Percentiles rank a stretch among this genome's conserved stretches.
Evolutionary conservation across 306 rosid species (phyloP).

Genomic region (Ochetophila trinervis): DNA sequence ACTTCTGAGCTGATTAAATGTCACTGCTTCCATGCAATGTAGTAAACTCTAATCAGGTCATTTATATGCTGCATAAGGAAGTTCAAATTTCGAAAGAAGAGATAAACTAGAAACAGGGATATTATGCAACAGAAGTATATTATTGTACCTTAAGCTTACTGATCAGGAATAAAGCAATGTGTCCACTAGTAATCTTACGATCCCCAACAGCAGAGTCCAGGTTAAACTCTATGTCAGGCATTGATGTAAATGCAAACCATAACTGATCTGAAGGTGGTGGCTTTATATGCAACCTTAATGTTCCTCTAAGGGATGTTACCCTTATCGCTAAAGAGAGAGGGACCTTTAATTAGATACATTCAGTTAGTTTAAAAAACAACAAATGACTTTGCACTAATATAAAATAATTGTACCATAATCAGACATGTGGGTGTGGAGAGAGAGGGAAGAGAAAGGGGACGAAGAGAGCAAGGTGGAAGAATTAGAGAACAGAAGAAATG

Average conservation of each 20-base stretch:
- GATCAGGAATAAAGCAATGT: constrained; percentile 55
- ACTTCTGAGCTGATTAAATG: too few relatives aligned
- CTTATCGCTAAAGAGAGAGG: constrained; percentile 76
- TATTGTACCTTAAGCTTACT: constrained; percentile 76
- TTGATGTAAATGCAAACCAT: constrained; percentile 87
- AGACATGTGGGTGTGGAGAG: constrained; percentile 13
- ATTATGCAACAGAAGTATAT: not conserved
- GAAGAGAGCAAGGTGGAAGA: not conserved
- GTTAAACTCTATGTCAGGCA: constrained; percentile 80
- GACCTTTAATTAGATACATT: constrained; percentile 54
- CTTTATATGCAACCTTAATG: constrained; percentile 78
- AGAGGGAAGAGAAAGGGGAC: not conserved
- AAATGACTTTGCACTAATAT: not conserved
- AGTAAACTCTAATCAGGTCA: too few relatives aligned
- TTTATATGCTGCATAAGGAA: too few relatives aligned
- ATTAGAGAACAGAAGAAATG: not conserved
- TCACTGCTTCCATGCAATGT: too few relatives aligned
- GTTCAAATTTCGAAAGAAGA: not conserved
- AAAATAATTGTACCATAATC: constrained; percentile 3
- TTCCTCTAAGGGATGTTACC: constrained; percentile 77
- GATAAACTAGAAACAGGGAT: constrained; percentile 2
- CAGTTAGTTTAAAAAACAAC: constrained; percentile 26
- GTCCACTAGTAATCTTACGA: constrained; percentile 72
- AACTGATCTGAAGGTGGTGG: constrained; percentile 94
- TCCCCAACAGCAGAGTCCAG: constrained; percentile 85